Conservation (phyloP, 2,329 filamentous ascomycete genomes). For the Conoideocrella luteorostrata region DNA sequence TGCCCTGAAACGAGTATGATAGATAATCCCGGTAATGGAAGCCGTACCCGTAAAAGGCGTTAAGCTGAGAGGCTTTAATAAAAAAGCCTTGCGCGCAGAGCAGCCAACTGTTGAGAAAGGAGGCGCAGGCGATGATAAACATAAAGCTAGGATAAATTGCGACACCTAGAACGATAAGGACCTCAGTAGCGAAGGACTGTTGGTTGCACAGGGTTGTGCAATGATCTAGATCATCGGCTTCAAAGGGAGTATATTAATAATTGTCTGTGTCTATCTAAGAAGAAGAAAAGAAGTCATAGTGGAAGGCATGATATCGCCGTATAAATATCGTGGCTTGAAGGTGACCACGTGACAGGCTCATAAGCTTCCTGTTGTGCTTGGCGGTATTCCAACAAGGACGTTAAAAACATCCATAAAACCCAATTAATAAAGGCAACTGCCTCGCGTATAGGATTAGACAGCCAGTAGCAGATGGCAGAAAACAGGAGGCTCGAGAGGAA, state of each 20-base stretch:
- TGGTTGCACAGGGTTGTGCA: too few relatives aligned
- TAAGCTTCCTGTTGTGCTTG: too few relatives aligned
- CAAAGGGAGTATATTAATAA: too few relatives aligned
- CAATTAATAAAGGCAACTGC: background rate
- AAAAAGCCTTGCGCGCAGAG: background rate
- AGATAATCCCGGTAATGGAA: background rate
- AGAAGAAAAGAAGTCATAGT: too few relatives aligned
- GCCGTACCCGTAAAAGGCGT: background rate
- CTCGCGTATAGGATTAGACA: background rate
- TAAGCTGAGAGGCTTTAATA: background rate
- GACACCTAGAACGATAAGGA: background rate
- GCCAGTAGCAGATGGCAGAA: background rate
- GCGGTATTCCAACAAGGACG: too few relatives aligned
- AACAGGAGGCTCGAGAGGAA: background rate
- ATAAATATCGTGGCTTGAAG: too few relatives aligned
- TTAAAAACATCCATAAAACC: background rate
- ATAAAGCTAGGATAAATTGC: background rate
- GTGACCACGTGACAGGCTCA: too few relatives aligned
- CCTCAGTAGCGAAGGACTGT: background rate
- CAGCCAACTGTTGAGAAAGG: background rate
- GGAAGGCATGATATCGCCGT: too few relatives aligned
- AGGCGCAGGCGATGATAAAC: background rate
- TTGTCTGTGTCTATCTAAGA: too few relatives aligned
- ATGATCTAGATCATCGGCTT: too few relatives aligned
- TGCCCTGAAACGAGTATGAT: background rate